Base-by-base conservation (phyloP, 2,329 filamentous ascomycete species). In the Trichoderma cornu-damae region DNA sequence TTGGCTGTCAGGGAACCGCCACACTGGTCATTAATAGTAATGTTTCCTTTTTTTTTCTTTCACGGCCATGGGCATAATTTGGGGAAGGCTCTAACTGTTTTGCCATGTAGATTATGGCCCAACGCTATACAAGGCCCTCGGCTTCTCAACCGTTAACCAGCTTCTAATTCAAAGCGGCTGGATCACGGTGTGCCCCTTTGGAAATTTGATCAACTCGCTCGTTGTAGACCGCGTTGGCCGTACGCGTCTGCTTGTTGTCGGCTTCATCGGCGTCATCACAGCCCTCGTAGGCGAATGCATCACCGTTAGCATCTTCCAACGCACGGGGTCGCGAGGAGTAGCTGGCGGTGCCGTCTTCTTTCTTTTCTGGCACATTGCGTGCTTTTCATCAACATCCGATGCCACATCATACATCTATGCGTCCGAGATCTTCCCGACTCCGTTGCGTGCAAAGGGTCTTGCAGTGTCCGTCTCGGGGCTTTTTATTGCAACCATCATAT, bases 321-420 rank as follows among this genome's bases (percentile, higher is more conserved):
- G 38, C 49, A 52, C 38, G 2, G 16, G 32, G 6, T 42, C 49
- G 5, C 26, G 24, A n/a, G 28, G 49, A 24, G 24, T 40, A 18
- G 47, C 47, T 7, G 49, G 49, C 3, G 35, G 26, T 4, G 49
- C 49, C 4, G 38, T 52, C 16, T 40, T 42, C 26, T 52, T 52
- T 16, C 49, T 52, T 20, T 52, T 52, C 38, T 52, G 35, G 49
- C 38, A 40, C 38, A 42, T 52, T 35, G 24, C 28, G 9, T 52
- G 35, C 18, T 52, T 40, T 16, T 40, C 35, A 20, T 52, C 49
- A 1, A 40, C 49, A 14, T 42, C 28, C 6, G 49, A 52, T 8
- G 49, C 49, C 24, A 52, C 49, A 9, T 40, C 49, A 2, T 52
- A 52, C 18, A 32, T 52, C 6, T 52, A 52, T 16, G 35, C 35